Evolutionary conservation across 306 rosid species (phyloP), one percentile per base, ranked within the genome.

Genomic region (Acacia confusa): DNA sequence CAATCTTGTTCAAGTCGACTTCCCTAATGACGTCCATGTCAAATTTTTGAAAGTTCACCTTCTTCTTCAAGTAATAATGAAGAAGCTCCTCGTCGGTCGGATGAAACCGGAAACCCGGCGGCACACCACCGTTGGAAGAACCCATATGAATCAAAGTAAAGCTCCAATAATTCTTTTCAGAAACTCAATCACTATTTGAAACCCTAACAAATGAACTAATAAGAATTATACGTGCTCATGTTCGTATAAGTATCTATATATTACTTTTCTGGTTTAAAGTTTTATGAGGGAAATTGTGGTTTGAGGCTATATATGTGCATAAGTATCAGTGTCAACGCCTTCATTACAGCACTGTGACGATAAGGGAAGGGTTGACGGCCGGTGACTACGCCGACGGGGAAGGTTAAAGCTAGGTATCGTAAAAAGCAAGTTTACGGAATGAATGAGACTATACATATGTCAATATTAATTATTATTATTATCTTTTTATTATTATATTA

Each of bases 1-100:
- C 99, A 88, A 93, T 88, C 94, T 92, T 93, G 88, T 95, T 95
- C 93, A 95, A 87, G 87, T 95, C 99, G 28, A 95, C 97, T 88
- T 95, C 99, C 81, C 98, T 76, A 38, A 95, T 88, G 70, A 95
- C 99, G 71, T 93, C 99, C 98, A 95, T 93, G 74, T 95, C 98
- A 78, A 95, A 90, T 87, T 95, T 95, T 50, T 95, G 96, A 78
- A 92, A 92, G 9, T 97, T 85, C 12, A 93, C 78, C 81, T 95
- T 95, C 93, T 92, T 95, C 92, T 89, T 93, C 90, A 95, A 82
- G 85, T 95, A 95, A 84, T 93, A 92, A 77, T 90, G 97, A 72
- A 95, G 94, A 43, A 95, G 83, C 85, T 95, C 98, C 78, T 95
- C 98, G 38, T 95, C 99, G 0, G 99, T 95, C 0, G 99, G 99